phyloP scores from a whole-genome alignment of 257 asterid genomes.

The Fraxinus anomala region DNA sequence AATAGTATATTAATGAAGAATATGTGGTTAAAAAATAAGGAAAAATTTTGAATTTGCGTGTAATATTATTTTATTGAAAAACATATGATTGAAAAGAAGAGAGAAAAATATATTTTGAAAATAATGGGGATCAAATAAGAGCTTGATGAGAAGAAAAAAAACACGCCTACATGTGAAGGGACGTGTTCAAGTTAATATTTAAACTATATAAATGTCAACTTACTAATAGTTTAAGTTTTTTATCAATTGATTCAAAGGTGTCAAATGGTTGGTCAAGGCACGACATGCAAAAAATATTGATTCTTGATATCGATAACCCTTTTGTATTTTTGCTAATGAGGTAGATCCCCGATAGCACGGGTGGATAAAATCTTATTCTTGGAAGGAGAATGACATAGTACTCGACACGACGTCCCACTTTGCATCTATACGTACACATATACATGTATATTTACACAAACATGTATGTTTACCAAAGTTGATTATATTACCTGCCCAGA shows the following conservation, averaged over 20 bases:
- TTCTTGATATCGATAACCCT: neutral
- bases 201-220: too few relatives aligned
- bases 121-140: too few relatives aligned
- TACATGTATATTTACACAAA: neutral
- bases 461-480: neutral
- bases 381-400: neutral
- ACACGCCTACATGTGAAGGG: neutral
- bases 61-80: too few relatives aligned
- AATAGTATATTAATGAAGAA: too few relatives aligned
- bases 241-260: neutral
- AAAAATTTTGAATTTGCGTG: too few relatives aligned
- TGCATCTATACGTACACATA: neutral
- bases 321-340: too few relatives aligned
- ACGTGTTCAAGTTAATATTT: neutral
- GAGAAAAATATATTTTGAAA: too few relatives aligned
- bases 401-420: neutral
- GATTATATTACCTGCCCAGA: conserved; percentile 75
- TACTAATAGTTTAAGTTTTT: too few relatives aligned
- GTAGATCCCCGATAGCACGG: neutral
- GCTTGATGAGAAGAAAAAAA: too few relatives aligned
- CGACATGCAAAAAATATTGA: neutral
- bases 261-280: neutral
- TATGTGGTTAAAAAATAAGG: too few relatives aligned
- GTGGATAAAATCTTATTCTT: neutral
- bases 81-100: too few relatives aligned